phyloP scores from a whole-genome alignment of 345 rosid genomes.

The Microthlaspi erraticum region DNA sequence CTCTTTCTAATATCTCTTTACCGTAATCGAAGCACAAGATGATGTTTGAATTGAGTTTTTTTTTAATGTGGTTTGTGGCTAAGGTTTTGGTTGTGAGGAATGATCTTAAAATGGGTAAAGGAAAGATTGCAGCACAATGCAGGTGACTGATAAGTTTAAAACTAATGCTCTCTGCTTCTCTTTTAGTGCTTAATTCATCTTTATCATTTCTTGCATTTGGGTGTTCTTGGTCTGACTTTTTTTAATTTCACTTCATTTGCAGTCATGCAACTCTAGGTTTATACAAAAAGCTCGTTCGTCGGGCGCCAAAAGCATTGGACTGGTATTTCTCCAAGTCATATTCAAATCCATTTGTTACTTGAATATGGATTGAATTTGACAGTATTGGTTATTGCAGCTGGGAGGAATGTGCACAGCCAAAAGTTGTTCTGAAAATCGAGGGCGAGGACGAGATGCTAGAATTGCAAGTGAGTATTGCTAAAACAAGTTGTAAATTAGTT shows the following conservation, averaged over 20 bases:
- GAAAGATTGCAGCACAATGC: slow-evolving; percentile 99
- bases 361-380: background rate
- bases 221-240: slow-evolving; percentile 9
- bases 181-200: background rate
- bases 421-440: slow-evolving; percentile 95
- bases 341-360: background rate
- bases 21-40: slow-evolving; percentile 11
- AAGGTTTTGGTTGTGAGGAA: slow-evolving; percentile 96
- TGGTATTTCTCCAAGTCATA: slow-evolving; percentile 50
- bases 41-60: slow-evolving; percentile 13
- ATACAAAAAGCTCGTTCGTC: slow-evolving; percentile 73
- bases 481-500: background rate
- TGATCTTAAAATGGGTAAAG: slow-evolving; percentile 99
- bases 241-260: slow-evolving; percentile 18
- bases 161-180: slow-evolving; percentile 4
- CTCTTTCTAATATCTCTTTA: slow-evolving; percentile 1
- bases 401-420: slow-evolving; percentile 96
- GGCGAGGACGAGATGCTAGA: slow-evolving; percentile 87
- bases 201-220: background rate
- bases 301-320: slow-evolving; percentile 85
- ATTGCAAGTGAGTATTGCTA: slow-evolving; percentile 73
- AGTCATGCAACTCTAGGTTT: slow-evolving; percentile 99
- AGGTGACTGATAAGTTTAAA: slow-evolving; percentile 49
- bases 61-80: slow-evolving; percentile 25
- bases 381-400: slow-evolving; percentile 59